These are phyloP conservation scores for Gaillardinia entomophila DNA, from an alignment of 805 yeast genomes.

Conservation along the genomic window DNA sequence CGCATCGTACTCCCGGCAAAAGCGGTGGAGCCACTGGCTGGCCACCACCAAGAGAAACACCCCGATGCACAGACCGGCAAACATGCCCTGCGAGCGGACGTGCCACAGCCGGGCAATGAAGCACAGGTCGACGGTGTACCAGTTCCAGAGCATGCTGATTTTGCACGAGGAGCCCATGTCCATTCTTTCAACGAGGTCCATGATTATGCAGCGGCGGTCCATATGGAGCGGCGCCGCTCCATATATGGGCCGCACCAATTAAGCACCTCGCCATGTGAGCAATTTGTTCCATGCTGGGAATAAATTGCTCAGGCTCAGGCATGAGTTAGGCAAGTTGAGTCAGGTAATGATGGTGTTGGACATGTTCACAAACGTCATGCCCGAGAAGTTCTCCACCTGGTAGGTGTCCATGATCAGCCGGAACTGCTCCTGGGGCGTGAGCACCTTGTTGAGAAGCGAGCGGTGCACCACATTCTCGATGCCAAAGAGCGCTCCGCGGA, in stretches of 20 bases:
- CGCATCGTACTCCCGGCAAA: conserved; percentile 46
- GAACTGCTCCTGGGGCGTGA: background rate
- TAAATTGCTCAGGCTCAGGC: no score
- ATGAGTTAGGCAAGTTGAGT: no score
- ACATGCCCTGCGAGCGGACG: conserved; percentile 49
- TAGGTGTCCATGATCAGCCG: background rate
- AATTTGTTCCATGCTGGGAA: no score
- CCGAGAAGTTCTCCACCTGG: background rate
- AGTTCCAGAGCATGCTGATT: conserved; percentile 63
- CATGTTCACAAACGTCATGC: background rate
- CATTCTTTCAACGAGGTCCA: no score
- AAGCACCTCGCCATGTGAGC: no score
- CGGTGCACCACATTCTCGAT: background rate
- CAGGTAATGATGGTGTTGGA: background rate
- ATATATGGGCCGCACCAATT: no score
- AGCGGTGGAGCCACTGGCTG: conserved; percentile 52
- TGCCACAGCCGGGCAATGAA: conserved; percentile 64
- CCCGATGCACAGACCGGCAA: conserved; percentile 75
- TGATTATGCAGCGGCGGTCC: no score
- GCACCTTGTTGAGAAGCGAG: background rate
- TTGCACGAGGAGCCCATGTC: conserved; percentile 13
- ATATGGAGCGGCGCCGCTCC: no score
- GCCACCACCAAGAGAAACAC: conserved; percentile 53
- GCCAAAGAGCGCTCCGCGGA: background rate
- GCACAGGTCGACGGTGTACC: conserved; percentile 64